A percentile compares a stretch with the other conserved stretches of the same genome.
Conservation (phyloP, 352 stramenopile species). For the Poterioochromonas sp. region DNA sequence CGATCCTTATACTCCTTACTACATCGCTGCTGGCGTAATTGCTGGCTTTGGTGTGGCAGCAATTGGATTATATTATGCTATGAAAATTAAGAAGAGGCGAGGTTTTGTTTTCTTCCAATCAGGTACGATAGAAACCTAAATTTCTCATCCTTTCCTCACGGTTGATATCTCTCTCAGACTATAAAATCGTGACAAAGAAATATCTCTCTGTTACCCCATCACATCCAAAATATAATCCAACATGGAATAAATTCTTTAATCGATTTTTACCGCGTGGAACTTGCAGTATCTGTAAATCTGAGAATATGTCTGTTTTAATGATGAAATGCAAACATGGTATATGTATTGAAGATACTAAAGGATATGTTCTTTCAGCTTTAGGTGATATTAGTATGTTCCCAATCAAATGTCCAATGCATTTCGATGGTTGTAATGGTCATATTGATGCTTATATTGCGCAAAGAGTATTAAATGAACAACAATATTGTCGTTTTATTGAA, state of each 20-base stretch:
- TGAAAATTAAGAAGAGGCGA: neutral
- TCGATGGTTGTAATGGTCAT: neutral
- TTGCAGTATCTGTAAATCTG: neutral
- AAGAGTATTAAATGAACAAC: neutral
- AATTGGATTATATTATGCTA: neutral
- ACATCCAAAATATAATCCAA: neutral
- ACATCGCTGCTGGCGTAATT: neutral
- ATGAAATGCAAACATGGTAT: neutral
- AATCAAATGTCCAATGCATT: conserved; percentile 16
- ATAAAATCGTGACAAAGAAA: too few relatives aligned
- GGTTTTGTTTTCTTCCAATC: neutral
- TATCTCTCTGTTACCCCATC: neutral
- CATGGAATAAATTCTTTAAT: neutral
- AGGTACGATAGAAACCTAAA: too few relatives aligned
- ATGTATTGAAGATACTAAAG: neutral
- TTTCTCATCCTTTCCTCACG: too few relatives aligned
- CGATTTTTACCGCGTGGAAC: neutral
- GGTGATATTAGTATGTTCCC: conserved; percentile 19
- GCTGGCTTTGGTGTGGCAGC: neutral
- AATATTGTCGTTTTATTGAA: neutral
- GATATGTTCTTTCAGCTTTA: neutral
- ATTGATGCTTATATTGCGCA: neutral
- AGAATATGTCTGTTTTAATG: neutral
- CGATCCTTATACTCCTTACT: neutral
- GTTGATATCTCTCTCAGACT: too few relatives aligned